Evolutionary conservation across 2,329 filamentous ascomycete species (phyloP).

Genomic region (Aspergillus glaucus): DNA sequence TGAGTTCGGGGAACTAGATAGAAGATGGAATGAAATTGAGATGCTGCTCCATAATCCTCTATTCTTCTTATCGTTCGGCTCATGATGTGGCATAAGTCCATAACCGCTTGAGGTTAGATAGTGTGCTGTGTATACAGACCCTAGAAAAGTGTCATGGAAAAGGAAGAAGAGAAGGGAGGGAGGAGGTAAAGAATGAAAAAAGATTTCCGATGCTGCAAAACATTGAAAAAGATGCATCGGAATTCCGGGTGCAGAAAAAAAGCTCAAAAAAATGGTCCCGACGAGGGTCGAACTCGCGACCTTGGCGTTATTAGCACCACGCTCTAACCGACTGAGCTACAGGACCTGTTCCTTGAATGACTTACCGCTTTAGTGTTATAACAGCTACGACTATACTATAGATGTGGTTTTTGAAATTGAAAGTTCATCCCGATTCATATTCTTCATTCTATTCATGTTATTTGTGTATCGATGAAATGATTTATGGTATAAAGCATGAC

Average conservation of each 20-base stretch:
- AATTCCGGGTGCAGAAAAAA: neutral
- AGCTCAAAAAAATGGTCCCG: neutral
- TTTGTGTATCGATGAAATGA: too few relatives aligned
- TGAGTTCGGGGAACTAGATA: too few relatives aligned
- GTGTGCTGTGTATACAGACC: neutral
- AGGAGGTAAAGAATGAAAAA: neutral
- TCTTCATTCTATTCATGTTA: too few relatives aligned
- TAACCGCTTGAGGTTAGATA: neutral
- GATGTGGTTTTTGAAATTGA: too few relatives aligned
- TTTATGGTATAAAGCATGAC: too few relatives aligned
- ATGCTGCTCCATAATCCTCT: too few relatives aligned
- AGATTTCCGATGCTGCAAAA: neutral
- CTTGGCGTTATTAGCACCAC: conserved; percentile 3
- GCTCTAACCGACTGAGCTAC: conserved; percentile 2
- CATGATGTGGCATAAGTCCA: too few relatives aligned
- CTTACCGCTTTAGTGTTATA: neutral
- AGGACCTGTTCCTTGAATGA: neutral
- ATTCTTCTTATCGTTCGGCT: too few relatives aligned
- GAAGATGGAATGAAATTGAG: too few relatives aligned
- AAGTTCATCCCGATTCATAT: too few relatives aligned
- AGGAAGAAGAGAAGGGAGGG: neutral
- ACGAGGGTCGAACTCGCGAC: conserved; percentile 2
- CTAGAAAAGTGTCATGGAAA: neutral
- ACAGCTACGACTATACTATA: neutral
- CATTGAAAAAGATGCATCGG: neutral